These are phyloP conservation scores for Celoporthe dispersa DNA, from an alignment of 2,329 filamentous ascomycete genomes.

Conservation along the genomic window DNA sequence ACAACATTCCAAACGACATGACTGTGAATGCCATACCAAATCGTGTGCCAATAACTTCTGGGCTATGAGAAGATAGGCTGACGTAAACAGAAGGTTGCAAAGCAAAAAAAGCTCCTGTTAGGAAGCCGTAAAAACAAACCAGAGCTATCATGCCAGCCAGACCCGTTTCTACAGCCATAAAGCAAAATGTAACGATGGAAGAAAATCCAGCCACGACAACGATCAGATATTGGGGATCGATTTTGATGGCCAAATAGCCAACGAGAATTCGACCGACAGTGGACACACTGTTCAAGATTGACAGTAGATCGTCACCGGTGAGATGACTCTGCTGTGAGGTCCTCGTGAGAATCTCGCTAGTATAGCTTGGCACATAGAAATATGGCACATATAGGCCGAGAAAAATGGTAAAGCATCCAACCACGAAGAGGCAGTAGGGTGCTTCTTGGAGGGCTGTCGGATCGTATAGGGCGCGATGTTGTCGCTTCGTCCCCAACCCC, in stretches of 20 bases:
- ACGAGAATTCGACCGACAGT: slow-evolving; percentile 9
- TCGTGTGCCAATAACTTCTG: slow-evolving; percentile 17
- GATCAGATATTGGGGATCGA: slow-evolving; percentile 21
- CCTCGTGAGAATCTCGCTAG: neutral
- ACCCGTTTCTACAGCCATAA: neutral
- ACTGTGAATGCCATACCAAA: slow-evolving; percentile 23
- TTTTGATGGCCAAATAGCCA: slow-evolving; percentile 7
- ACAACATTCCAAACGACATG: slow-evolving; percentile 18
- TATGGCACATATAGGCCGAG: slow-evolving; percentile 33
- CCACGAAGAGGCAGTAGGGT: slow-evolving; percentile 26
- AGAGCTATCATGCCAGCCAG: slow-evolving; percentile 14
- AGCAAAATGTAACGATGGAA: slow-evolving; percentile 9
- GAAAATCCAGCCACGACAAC: neutral
- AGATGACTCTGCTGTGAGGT: slow-evolving; percentile 19
- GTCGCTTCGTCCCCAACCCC: neutral
- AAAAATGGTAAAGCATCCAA: slow-evolving; percentile 27
- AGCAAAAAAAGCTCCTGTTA: slow-evolving; percentile 18
- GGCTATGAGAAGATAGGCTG: neutral
- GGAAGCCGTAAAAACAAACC: slow-evolving; percentile 12
- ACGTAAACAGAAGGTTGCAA: slow-evolving; percentile 20
- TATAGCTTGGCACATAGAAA: slow-evolving; percentile 31
- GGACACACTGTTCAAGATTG: slow-evolving; percentile 30
- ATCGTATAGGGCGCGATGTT: slow-evolving; percentile 31
- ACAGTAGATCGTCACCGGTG: slow-evolving; percentile 21
- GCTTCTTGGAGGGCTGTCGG: slow-evolving; percentile 26